Percentiles rank a stretch among this genome's conserved stretches.
phyloP scores from a whole-genome alignment of 1,284 basidiomycete genomes.

The Pulveroboletus sp. region DNA sequence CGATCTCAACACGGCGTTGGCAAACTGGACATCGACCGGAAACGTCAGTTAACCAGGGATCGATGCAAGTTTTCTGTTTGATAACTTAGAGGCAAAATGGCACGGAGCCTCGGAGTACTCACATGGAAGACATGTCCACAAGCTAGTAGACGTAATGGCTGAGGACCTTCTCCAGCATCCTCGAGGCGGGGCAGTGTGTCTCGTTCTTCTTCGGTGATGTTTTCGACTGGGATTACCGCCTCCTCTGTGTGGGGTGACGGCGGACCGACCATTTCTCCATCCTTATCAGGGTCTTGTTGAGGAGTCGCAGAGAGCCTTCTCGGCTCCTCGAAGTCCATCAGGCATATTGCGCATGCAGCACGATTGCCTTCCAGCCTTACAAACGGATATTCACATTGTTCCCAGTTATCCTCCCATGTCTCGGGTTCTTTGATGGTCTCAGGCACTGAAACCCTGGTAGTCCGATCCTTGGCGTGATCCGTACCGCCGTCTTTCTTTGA shows the following conservation, averaged over 20 bases:
- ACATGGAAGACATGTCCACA: slow-evolving; percentile 87
- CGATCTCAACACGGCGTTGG: slow-evolving; percentile 58
- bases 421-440: slow-evolving; percentile 41
- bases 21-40: slow-evolving; percentile 81
- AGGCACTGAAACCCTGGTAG: slow-evolving; percentile 21
- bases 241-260: slow-evolving; percentile 17
- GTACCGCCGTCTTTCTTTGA: slow-evolving; percentile 30
- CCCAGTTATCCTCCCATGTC: slow-evolving; percentile 60
- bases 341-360: slow-evolving; percentile 78
- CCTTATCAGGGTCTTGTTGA: slow-evolving; percentile 26
- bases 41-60: slow-evolving; percentile 76
- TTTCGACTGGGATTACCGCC: slow-evolving; percentile 40
- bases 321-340: slow-evolving; percentile 81
- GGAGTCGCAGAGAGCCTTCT: slow-evolving; percentile 41
- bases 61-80: slow-evolving; percentile 71
- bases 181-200: slow-evolving; percentile 49
- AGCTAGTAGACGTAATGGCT: slow-evolving; percentile 67
- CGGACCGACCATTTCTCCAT: slow-evolving; percentile 8
- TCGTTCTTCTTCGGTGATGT: slow-evolving; percentile 43
- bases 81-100: slow-evolving; percentile 7
- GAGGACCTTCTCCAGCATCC: slow-evolving; percentile 71
- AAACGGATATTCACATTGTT: slow-evolving; percentile 55
- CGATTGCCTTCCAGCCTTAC: slow-evolving; percentile 76
- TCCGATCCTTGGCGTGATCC: slow-evolving; percentile 18
- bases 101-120: slow-evolving; percentile 32